These are phyloP conservation scores for Cystoisospora suis DNA, from an alignment of 169 alveolate genomes.

Conservation along the genomic window DNA sequence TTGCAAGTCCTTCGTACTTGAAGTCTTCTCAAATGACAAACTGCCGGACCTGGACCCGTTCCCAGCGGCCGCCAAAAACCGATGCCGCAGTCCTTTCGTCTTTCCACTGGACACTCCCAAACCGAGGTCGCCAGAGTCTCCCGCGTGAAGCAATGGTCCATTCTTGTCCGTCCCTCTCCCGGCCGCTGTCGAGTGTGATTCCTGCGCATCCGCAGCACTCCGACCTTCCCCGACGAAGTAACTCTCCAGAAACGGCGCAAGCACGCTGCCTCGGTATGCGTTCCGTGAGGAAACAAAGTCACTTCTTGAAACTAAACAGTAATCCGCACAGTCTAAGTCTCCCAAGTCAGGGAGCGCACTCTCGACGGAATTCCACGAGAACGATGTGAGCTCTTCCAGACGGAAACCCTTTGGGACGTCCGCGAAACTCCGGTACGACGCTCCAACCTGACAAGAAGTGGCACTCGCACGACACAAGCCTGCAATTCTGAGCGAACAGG, in stretches of 20 bases:
- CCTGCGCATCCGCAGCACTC: too few species aligned
- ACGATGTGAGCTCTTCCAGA: background rate
- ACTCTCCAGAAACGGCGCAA: too few species aligned
- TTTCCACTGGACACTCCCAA: background rate
- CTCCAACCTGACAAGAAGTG: conserved; percentile 40
- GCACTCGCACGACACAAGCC: too few species aligned
- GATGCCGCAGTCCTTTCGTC: too few species aligned
- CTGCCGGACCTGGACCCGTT: too few species aligned
- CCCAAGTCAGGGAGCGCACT: background rate
- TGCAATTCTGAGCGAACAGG: too few species aligned
- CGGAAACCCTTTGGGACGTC: background rate
- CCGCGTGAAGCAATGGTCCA: background rate
- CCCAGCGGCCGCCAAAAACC: too few species aligned
- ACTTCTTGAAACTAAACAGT: too few species aligned
- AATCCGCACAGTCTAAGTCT: background rate
- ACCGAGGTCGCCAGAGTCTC: background rate
- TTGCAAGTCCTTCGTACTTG: background rate
- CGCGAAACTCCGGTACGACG: background rate
- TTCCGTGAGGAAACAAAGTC: too few species aligned
- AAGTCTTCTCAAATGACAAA: too few species aligned
- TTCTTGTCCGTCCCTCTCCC: background rate
- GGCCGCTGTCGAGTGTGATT: background rate
- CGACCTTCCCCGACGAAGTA: too few species aligned
- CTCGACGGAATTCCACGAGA: background rate
- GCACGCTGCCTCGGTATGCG: too few species aligned